Evolutionary conservation across 2,329 filamentous ascomycete genomes (phyloP).

Genomic region (Alternaria ethzedia): DNA sequence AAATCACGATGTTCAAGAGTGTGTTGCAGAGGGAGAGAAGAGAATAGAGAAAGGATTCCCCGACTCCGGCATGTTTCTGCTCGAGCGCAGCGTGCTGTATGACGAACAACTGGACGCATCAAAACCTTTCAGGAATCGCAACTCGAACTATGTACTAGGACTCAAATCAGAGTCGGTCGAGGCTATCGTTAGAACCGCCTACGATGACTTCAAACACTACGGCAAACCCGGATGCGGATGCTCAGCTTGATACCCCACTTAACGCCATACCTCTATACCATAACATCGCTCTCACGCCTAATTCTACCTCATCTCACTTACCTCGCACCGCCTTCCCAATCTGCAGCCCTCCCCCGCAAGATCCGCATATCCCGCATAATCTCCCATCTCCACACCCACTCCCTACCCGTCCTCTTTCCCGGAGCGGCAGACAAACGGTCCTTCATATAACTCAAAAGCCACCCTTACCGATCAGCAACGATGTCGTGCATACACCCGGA

Average conservation of each 20-base stretch:
- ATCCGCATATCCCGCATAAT: not conserved
- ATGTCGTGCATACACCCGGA: not conserved
- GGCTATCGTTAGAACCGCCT: conserved; percentile 22
- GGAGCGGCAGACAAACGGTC: not conserved
- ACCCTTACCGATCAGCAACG: not conserved
- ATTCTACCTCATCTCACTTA: not conserved
- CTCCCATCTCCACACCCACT: not conserved
- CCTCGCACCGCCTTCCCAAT: not conserved
- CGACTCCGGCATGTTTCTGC: conserved; percentile 48
- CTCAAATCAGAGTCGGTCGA: conserved; percentile 28
- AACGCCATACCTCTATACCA: not conserved
- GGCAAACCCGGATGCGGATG: conserved; percentile 45
- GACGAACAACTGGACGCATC: conserved; percentile 36
- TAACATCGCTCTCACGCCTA: not conserved
- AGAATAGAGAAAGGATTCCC: conserved; percentile 47
- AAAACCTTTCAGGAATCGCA: conserved; percentile 34
- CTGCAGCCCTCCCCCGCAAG: not conserved
- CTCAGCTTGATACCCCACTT: conserved; percentile 18
- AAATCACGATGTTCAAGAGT: conserved; percentile 42
- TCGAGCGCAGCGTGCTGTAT: conserved; percentile 48
- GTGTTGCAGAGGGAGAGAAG: conserved; percentile 41
- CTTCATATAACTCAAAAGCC: not conserved
- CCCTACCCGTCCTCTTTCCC: not conserved
- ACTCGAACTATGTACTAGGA: conserved; percentile 23
- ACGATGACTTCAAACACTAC: conserved; percentile 27